These are phyloP conservation scores for Echria macrotheca DNA, from an alignment of 495 filamentous ascomycete genomes.

Conservation along the genomic window DNA sequence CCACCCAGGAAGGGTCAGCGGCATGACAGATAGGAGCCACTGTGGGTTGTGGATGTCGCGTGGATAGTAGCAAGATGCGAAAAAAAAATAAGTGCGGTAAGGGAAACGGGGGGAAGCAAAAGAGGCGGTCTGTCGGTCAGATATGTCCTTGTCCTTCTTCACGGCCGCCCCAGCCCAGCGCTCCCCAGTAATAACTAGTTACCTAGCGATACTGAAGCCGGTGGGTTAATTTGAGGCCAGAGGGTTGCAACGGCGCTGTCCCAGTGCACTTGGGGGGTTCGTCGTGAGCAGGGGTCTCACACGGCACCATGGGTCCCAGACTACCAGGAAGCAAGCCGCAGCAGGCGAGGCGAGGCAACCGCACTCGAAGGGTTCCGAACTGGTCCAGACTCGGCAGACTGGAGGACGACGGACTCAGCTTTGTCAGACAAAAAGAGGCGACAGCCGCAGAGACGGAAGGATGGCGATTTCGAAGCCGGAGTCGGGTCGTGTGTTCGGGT, in stretches of 20 bases:
- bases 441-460: no score
- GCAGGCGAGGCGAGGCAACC: not conserved
- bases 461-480: no score
- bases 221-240: conserved; percentile 6
- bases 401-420: no score
- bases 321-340: not conserved
- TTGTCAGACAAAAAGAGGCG: no score
- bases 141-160: conserved; percentile 9
- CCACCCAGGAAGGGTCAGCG: conserved; percentile 21
- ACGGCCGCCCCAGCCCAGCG: no score
- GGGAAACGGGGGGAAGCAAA: no score
- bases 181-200: no score
- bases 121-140: not conserved
- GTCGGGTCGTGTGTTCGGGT: no score
- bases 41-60: conserved; percentile 26
- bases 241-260: conserved; percentile 7
- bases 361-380: no score
- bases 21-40: conserved; percentile 25
- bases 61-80: conserved; percentile 2
- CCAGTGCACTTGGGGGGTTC: conserved; percentile 8
- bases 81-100: not conserved
- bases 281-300: not conserved
- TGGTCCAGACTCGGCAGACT: no score
- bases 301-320: not conserved
- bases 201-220: no score